Evolutionary conservation across 106 monocot genomes (phyloP).

Genomic region (Hemerocallis citrina): DNA sequence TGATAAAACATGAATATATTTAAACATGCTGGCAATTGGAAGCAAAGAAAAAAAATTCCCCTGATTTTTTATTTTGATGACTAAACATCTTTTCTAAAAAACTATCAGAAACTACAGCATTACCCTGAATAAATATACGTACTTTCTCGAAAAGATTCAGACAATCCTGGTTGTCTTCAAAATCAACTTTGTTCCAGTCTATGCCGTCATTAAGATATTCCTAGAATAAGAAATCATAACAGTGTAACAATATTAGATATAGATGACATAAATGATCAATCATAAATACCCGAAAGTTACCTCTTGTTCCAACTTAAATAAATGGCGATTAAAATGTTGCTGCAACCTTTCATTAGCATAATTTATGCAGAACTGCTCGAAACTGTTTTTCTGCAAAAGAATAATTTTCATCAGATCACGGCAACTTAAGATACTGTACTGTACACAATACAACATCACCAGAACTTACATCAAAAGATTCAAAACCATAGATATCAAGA

Average conservation of each 20-base stretch:
- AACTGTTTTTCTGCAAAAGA: constrained; percentile 75
- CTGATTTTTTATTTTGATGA: not conserved
- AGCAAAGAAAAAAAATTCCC: not conserved
- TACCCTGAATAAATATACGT: not conserved
- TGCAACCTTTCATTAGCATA: constrained; percentile 99
- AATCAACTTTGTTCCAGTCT: constrained; percentile 94
- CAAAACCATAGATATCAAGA: constrained; percentile 99
- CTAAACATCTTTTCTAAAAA: no score
- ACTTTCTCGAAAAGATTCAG: constrained; percentile 97
- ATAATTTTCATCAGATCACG: not conserved
- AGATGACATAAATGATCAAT: no score
- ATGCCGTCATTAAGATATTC: constrained; percentile 99
- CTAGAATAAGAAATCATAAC: constrained; percentile 20
- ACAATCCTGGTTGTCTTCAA: constrained; percentile 94
- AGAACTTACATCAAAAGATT: constrained; percentile 90
- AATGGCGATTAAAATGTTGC: constrained; percentile 97
- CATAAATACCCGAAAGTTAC: constrained; percentile 23
- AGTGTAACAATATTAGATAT: not conserved
- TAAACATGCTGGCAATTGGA: not conserved
- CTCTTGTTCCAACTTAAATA: constrained; percentile 98
- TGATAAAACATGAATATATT: not conserved
- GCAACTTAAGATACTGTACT: not conserved
- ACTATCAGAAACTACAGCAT: not conserved
- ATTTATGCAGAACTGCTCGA: constrained; percentile 99
- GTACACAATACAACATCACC: not conserved